Percentiles rank a stretch among this genome's conserved stretches.
These are phyloP conservation scores for Dichotomocladium elegans DNA, from an alignment of 371 early-diverging fungal genomes.

Conservation along the genomic window DNA sequence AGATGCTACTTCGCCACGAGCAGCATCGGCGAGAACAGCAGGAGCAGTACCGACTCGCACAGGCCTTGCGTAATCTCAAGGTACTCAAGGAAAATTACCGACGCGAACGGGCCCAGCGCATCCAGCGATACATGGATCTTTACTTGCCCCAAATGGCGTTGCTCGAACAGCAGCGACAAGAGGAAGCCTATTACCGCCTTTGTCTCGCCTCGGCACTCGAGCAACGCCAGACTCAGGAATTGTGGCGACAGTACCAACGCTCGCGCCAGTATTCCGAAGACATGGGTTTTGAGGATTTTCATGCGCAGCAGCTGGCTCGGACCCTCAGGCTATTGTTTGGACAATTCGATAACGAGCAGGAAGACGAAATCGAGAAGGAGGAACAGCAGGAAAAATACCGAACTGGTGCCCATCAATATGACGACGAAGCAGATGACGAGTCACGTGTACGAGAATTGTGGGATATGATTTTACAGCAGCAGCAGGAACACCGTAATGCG, in stretches of 20 bases:
- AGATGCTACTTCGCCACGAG: constrained; percentile 16
- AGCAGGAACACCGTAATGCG: constrained; percentile 9
- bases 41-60: constrained; percentile 9
- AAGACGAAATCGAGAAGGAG: constrained; percentile 7
- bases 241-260: constrained; percentile 2
- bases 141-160: constrained; percentile 9
- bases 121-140: constrained; percentile 10
- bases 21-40: constrained; percentile 5
- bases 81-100: constrained; percentile 16
- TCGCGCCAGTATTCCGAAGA: background rate
- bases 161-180: background rate
- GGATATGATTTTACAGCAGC: constrained; percentile 9
- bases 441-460: constrained; percentile 10
- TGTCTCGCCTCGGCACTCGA: constrained; percentile 17
- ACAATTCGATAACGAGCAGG: constrained; percentile 2
- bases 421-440: constrained; percentile 12
- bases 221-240: constrained; percentile 8
- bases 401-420: background rate
- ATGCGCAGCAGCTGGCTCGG: constrained; percentile 2
- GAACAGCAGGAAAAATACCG: constrained; percentile 2
- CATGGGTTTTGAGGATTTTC: constrained; percentile 4
- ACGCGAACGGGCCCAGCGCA: constrained; percentile 12
- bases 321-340: constrained; percentile 3
- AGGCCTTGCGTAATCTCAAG: constrained; percentile 14
- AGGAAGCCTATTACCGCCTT: constrained; percentile 11